These are phyloP conservation scores for Coemansia sp. DNA, from an alignment of 192 early-diverging fungal species.

Conservation along the genomic window DNA sequence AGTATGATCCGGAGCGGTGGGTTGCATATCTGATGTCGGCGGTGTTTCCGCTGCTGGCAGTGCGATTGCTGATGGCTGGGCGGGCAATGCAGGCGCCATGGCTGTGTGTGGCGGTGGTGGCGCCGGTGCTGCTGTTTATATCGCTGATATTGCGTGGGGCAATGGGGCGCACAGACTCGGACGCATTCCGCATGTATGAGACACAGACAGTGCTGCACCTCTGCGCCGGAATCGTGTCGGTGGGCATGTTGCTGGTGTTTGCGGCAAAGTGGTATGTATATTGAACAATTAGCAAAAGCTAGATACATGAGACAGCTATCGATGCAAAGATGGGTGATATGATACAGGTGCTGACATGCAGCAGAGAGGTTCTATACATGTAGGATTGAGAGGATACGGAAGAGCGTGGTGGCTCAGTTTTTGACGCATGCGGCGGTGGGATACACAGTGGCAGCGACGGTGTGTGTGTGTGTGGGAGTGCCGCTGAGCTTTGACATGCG, in stretches of 20 bases:
- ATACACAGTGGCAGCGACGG: slow-evolving; percentile 20
- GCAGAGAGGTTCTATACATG: slow-evolving; percentile 9
- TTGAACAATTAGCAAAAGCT: background rate
- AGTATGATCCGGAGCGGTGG: slow-evolving; percentile 50
- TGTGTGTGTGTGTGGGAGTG: slow-evolving; percentile 42
- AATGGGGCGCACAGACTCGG: slow-evolving; percentile 25
- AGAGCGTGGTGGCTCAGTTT: slow-evolving; percentile 26
- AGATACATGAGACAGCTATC: background rate
- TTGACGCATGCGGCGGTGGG: slow-evolving; percentile 34
- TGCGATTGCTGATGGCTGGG: slow-evolving; percentile 28
- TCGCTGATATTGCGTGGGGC: slow-evolving; percentile 47
- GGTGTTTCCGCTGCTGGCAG: slow-evolving; percentile 31
- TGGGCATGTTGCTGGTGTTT: slow-evolving; percentile 26
- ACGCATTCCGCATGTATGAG: slow-evolving; percentile 51
- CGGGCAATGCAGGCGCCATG: slow-evolving; percentile 24
- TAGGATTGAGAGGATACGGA: slow-evolving; percentile 39
- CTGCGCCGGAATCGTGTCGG: slow-evolving; percentile 29
- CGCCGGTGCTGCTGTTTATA: slow-evolving; percentile 36
- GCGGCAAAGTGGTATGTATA: slow-evolving; percentile 18
- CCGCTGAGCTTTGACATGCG: slow-evolving; percentile 38
- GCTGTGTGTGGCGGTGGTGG: slow-evolving; percentile 26
- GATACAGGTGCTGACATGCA: background rate
- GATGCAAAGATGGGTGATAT: background rate
- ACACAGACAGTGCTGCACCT: slow-evolving; percentile 39
- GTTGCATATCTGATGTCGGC: slow-evolving; percentile 41